These are phyloP conservation scores for Auxenochlorella protothecoides DNA, from an alignment of 139 green algal species.

Conservation along the genomic window DNA sequence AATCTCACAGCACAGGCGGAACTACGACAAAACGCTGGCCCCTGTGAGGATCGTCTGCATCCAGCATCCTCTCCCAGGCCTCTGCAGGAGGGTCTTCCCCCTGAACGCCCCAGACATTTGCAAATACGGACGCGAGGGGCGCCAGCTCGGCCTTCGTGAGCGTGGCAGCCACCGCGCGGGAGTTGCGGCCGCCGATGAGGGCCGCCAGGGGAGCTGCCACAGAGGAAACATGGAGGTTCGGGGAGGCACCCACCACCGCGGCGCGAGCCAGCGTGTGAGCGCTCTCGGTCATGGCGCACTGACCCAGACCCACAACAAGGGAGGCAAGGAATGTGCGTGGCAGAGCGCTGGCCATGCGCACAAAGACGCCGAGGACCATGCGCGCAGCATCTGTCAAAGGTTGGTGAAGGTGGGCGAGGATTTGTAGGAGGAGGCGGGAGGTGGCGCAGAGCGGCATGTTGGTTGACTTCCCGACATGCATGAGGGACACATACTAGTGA, in stretches of 20 bases:
- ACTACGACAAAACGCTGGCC: no score
- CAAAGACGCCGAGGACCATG: conserved; percentile 15
- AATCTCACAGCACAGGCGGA: no score
- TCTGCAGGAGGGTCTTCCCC: no score
- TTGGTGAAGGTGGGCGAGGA: background rate
- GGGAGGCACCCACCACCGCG: background rate
- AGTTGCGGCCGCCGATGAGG: no score
- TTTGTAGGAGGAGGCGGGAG: background rate
- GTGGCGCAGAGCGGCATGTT: background rate
- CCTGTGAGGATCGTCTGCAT: no score
- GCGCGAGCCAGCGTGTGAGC: conserved; percentile 15
- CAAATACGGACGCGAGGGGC: no score
- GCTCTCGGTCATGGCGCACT: conserved; percentile 28
- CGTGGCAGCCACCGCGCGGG: no score
- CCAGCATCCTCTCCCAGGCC: no score
- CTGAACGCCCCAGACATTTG: no score
- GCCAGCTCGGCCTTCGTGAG: no score
- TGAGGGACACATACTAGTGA: background rate
- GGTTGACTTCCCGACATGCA: background rate
- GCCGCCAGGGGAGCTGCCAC: no score
- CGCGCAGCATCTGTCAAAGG: conserved; percentile 11
- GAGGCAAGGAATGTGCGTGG: conserved; percentile 7
- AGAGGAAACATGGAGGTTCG: no score
- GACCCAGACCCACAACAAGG: conserved; percentile 20
- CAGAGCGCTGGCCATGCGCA: conserved; percentile 14